Evolutionary conservation across 306 rosid genomes (phyloP), one percentile per base, ranked within the genome.

Genomic region (Aeschynomene evenia): DNA sequence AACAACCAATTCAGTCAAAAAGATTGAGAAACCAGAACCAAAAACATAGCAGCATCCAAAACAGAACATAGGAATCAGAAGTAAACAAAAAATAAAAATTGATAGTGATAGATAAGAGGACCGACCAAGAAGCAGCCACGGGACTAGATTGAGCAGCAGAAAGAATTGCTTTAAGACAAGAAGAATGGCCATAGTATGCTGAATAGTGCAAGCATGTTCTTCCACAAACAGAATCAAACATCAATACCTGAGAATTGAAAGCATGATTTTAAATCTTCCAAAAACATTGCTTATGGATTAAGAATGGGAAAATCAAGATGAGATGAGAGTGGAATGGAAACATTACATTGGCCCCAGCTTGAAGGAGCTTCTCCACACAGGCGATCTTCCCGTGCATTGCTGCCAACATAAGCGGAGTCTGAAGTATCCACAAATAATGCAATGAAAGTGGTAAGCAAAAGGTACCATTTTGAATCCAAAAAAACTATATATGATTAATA

Each of bases 141-240:
- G 85, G 73, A 79, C 90, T 93, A 21, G 89, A 83, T 77, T 84
- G 85, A 81, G 96, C 94, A 33, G 91, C 76, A 9, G 89, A 86
- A 52, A 93, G 86, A 80, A 93, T 86, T 58, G 89, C 91, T 62
- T 86, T 75, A 28, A 93, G 86, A 74, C 98, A 90, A 82, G 84
- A 80, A 63, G 79, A 83, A 77, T 93, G 97, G 60, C 96, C 98
- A 34, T 88, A 84, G 52, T 90, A 86, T 10, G 96, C 93, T 8
- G 97, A 91, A 80, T 90, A 86, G 79, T 93, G 98, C 87, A 93
- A 82, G 65, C 97, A 93, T 51, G 98, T 93, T 82, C 98, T 81
- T 75, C 96, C 85, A 34, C 81, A 34, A 45, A 82, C 68, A 0
- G 94, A 81, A 85, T 93, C 98, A 81, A 93, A 93, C 96, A 82